Evolutionary conservation across 192 early-diverging fungal species (phyloP).

Genomic region (Paraglomus occultum): DNA sequence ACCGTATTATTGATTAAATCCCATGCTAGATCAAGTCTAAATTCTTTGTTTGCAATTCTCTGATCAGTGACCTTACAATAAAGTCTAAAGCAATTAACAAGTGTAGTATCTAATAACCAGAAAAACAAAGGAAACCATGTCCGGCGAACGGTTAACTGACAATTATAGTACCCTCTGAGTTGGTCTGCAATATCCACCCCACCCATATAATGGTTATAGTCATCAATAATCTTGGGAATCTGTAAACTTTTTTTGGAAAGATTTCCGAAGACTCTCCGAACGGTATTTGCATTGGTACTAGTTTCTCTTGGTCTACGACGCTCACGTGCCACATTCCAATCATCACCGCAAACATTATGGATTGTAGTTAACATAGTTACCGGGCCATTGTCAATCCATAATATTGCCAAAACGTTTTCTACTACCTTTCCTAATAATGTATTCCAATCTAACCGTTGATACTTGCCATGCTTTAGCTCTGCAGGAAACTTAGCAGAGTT

Average conservation of each 20-base stretch:
- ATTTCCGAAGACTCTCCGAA: slow-evolving; percentile 17
- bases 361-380: slow-evolving; percentile 33
- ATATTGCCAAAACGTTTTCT: slow-evolving; percentile 22
- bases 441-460: slow-evolving; percentile 27
- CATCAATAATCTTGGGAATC: slow-evolving; percentile 31
- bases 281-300: slow-evolving; percentile 18
- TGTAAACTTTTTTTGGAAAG: slow-evolving; percentile 6
- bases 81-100: slow-evolving; percentile 22
- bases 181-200: slow-evolving; percentile 33
- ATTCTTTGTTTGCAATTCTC: neutral
- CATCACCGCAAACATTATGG: slow-evolving; percentile 9
- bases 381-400: slow-evolving; percentile 33
- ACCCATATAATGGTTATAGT: slow-evolving; percentile 30
- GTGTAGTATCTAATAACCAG: slow-evolving; percentile 27
- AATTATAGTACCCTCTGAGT: slow-evolving; percentile 21
- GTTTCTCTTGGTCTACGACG: slow-evolving; percentile 23
- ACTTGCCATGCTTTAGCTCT: slow-evolving; percentile 16
- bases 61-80: neutral
- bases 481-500: slow-evolving; percentile 15
- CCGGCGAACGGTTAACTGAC: slow-evolving; percentile 1
- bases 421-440: slow-evolving; percentile 21
- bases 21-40: slow-evolving; percentile 14
- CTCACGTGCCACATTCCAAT: slow-evolving; percentile 16
- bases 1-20: neutral
- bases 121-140: slow-evolving; percentile 29